phyloP scores from a whole-genome alignment of 73 alveolate genomes.

The Breviolum minutum region DNA sequence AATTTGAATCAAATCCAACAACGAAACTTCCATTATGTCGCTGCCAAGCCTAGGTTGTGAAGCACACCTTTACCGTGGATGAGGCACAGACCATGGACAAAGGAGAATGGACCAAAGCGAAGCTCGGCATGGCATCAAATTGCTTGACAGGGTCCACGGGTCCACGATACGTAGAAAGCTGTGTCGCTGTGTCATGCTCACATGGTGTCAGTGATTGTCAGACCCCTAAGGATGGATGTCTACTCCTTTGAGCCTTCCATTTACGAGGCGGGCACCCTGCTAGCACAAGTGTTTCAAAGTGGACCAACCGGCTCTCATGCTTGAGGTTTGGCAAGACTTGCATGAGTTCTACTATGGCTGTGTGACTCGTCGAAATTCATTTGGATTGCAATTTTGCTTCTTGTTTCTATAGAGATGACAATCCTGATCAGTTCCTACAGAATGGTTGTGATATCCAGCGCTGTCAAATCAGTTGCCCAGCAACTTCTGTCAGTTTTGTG shows the following conservation, averaged over 20 bases:
- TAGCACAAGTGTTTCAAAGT: neutral
- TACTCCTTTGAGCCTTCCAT: conserved; percentile 93
- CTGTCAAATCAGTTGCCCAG: no score
- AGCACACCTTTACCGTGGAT: conserved; percentile 88
- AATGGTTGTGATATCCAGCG: no score
- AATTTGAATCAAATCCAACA: neutral
- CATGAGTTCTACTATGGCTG: conserved; percentile 92
- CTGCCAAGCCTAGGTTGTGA: conserved; percentile 6
- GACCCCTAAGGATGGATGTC: conserved; percentile 60
- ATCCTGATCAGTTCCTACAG: no score
- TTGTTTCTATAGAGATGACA: no score
- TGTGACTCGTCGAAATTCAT: neutral
- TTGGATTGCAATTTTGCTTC: no score
- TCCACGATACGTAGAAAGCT: no score
- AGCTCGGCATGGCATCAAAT: neutral
- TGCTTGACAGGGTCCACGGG: neutral
- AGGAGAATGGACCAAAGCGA: conserved; percentile 89
- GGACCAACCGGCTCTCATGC: neutral
- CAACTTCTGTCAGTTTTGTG: no score
- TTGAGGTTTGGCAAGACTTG: conserved; percentile 61
- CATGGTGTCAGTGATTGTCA: no score
- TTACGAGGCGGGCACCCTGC: conserved; percentile 16
- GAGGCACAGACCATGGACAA: conserved; percentile 60
- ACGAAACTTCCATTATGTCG: neutral
- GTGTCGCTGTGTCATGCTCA: no score